Conservation (phyloP, 768 basidiomycete genomes). For the Austroboletus festivus region DNA sequence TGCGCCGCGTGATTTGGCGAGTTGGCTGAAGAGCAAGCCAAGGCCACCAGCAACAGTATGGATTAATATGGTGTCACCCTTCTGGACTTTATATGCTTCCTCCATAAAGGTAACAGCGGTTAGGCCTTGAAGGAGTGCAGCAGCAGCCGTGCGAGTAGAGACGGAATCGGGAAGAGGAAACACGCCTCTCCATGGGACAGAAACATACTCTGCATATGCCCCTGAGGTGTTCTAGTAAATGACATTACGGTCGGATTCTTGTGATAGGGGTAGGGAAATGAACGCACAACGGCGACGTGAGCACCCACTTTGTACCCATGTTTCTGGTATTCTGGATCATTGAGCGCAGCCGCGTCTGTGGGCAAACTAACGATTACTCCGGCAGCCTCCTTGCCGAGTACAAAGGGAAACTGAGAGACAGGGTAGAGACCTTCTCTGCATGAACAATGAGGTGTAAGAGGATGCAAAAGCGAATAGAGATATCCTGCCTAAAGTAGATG, state of each 20-base stretch:
- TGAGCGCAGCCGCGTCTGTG: constrained; percentile 56
- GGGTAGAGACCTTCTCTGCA: constrained; percentile 64
- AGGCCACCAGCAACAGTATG: constrained; percentile 93
- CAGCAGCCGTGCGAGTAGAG: constrained; percentile 61
- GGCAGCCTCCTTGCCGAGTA: constrained; percentile 74
- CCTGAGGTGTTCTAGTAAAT: constrained; percentile 42
- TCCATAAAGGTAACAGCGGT: constrained; percentile 76
- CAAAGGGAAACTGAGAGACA: constrained; percentile 52
- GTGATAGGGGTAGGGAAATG: neutral
- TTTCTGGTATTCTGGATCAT: constrained; percentile 59
- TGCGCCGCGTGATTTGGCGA: constrained; percentile 72
- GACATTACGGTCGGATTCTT: neutral
- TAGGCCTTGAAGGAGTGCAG: constrained; percentile 68
- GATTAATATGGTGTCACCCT: constrained; percentile 75
- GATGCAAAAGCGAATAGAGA: neutral
- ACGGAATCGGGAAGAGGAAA: constrained; percentile 65
- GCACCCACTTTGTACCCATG: constrained; percentile 66
- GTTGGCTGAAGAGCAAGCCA: constrained; percentile 65
- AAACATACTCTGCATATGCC: constrained; percentile 69
- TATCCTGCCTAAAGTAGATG: constrained; percentile 67
- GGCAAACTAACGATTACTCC: constrained; percentile 78
- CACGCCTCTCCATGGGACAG: constrained; percentile 58
- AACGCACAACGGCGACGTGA: constrained; percentile 65
- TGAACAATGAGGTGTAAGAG: neutral
- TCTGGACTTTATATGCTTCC: constrained; percentile 83